Base-by-base conservation (phyloP, 306 rosid genomes). In the Carpinus viminea region DNA sequence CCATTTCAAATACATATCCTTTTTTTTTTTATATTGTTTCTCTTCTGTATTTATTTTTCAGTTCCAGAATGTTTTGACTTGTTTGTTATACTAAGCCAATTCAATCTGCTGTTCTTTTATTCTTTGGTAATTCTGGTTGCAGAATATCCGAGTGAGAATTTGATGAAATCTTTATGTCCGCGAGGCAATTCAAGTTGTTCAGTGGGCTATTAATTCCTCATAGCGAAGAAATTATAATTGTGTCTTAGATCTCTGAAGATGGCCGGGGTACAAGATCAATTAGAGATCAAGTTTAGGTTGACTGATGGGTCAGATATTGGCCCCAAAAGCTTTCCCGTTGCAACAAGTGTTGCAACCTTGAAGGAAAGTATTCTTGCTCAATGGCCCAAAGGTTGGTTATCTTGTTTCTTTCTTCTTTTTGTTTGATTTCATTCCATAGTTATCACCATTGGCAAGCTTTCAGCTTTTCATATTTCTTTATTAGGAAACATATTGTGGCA, bases 301-400 rank as follows among this genome's bases (percentile, higher is more conserved):
- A 91, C 86, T 36, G 98, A 93, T 85, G 98, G 95, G 74, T 86
- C 97, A 0, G 95, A 91, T 90, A 93, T 93, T 59, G 97, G 98
- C 78, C 98, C 98, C 62, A 86, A 79, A 83, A 87, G 83, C 59
- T 93, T 85, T 87, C 85, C 97, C 79, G 80, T 91, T 82, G 93
- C 97, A 61, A 89, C 95, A 76, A 93, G 82, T 80, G 87, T 93
- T 79, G 87, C 88, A 62, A 86, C 86, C 52, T 80, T 93, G 88
- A 93, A 93, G 80, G 95, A 93, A 87, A 90, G 85, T 73, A 78
- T 93, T 83, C 90, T 93, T 84, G 85, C 93, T 34, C 95, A 91
- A 61, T 93, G 98, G 98, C 98, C 98, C 76, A 90, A 90, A 90
- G 98, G 98, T 93, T 84, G 72, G 81, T 76, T 70, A 10, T 74